phyloP scores from a whole-genome alignment of 2,329 filamentous ascomycete genomes.

The Cadophora malorum region DNA sequence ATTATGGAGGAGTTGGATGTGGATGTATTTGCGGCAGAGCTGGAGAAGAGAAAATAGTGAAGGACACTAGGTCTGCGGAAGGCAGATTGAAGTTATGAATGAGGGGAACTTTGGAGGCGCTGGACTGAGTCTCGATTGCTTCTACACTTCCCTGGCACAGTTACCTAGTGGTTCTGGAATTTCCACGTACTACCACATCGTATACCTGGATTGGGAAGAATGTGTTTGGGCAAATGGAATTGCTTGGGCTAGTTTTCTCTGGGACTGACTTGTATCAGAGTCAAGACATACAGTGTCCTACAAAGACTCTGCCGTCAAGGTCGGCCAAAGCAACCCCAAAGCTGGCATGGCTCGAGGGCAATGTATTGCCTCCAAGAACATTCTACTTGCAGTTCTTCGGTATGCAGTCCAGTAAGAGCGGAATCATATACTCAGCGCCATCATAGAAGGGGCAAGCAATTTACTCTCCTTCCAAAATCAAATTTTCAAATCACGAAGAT shows the following conservation, averaged over 20 bases:
- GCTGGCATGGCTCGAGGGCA: too few relatives aligned
- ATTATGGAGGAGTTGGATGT: conserved; percentile 91
- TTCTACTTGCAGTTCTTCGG: too few relatives aligned
- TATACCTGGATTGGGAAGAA: too few relatives aligned
- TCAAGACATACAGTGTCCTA: too few relatives aligned
- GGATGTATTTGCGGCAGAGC: conserved; percentile 68
- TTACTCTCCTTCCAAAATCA: not conserved
- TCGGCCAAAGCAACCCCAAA: not conserved
- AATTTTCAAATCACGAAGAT: not conserved
- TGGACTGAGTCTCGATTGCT: not conserved
- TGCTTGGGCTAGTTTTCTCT: too few relatives aligned
- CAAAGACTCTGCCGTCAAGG: not conserved
- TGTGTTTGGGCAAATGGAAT: too few relatives aligned
- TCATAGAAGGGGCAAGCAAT: not conserved
- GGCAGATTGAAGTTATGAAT: not conserved
- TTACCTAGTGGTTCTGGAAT: not conserved
- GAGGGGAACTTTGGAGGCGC: not conserved
- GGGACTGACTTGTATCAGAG: not conserved
- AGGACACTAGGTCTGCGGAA: not conserved
- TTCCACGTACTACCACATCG: not conserved
- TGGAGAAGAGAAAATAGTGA: conserved; percentile 42
- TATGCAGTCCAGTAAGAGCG: not conserved
- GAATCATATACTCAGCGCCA: not conserved
- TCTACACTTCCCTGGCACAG: not conserved
- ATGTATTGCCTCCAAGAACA: too few relatives aligned